Evolutionary conservation across 768 basidiomycete genomes (phyloP), one percentile per base, ranked within the genome.

Genomic region (Pleurotus salmoneostramineus): DNA sequence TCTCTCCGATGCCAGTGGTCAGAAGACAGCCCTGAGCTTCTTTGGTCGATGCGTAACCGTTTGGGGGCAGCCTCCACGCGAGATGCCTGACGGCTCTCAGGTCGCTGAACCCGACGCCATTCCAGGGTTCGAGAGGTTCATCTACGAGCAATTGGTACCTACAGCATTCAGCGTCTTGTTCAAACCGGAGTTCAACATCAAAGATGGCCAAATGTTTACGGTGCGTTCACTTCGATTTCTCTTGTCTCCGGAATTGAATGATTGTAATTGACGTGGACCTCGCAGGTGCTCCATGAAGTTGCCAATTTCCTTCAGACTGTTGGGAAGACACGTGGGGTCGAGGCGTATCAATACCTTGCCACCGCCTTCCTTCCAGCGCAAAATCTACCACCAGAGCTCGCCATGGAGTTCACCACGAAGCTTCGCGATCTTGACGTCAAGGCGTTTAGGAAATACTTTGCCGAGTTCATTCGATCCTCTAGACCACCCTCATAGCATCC

Each of bases 81-180:
- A 27, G 21, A 27, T 72, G 48, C 46, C 66, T 12, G 60, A 61
- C 12, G 59, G 21, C 21, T 27, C 54, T 37, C 68, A 64, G 35
- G 65, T 64, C 21, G 21, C 21, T 27, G 64, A 65, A 43, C 67
- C 74, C 37, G 71, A 71, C 52, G 73, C 77, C 8, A 71, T 98
- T 45, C 93, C 94, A 8, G 95, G 96, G 0, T 98, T 97, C 63
- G 95, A 98, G 63, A 82, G 84, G 11, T 95, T 95, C 68, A 82
- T 96, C 33, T 98, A 98, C 65, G 89, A 95, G 60, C 83, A 87
- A 10, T 72, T 96, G 35, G 76, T 98, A 52, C 91, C 93, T 8
- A 75, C 84, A 2, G 88, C 87, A 21, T 97, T 99, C 70, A 80
- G 85, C 6, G 83, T 98, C 3, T 83, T 93, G 1, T 87, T 91